Evolutionary conservation across 2,329 filamentous ascomycete genomes (phyloP), one percentile per base, ranked within the genome.

Genomic region (Periconia sp.): DNA sequence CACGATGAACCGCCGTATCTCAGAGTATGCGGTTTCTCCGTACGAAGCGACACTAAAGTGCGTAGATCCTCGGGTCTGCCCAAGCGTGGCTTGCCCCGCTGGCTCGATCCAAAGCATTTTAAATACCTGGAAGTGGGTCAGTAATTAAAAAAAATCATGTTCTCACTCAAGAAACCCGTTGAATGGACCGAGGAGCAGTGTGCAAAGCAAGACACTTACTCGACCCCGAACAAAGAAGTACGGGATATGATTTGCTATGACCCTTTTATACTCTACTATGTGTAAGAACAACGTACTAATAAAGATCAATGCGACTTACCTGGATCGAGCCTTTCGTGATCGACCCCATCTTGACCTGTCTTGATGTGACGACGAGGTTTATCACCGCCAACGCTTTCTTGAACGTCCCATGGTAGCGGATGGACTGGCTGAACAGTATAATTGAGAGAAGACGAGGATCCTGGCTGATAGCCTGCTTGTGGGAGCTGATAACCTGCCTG

Each of bases 191-290:
- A n/a, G n/a, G n/a, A n/a, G n/a, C n/a, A n/a, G n/a, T n/a, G n/a
- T n/a, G n/a, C 26, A 29, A 6, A 29, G 12, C n/a, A 13, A 28
- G 25, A 28, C 12, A 28, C 29, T 5, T 32, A 32, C 29, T 5
- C 29, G 29, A 32, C 29, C 29, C 6, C 29, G 29, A 17, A 32
- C 29, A 16, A 32, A 32, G 29, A 32, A 32, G 29, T 13, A 17
- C 13, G 29, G 29, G 11, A 32, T 17, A 18, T 32, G 29, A 16
- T 32, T 16, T 5, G 29, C 13, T 16, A 32, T 32, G 4, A 32
- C 29, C 15, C 29, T 4, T 18, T n/a, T 16, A 17, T 17, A 32
- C 16, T 16, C 29, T 32, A 12, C 4, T n/a, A 32, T 5, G 12
- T 15, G 15, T 32, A 7, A 32, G 29, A 9, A 4, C 5, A 10